Evolutionary conservation across 192 early-diverging fungal genomes (phyloP).

Genomic region (Gorgonomyces haynaldii): DNA sequence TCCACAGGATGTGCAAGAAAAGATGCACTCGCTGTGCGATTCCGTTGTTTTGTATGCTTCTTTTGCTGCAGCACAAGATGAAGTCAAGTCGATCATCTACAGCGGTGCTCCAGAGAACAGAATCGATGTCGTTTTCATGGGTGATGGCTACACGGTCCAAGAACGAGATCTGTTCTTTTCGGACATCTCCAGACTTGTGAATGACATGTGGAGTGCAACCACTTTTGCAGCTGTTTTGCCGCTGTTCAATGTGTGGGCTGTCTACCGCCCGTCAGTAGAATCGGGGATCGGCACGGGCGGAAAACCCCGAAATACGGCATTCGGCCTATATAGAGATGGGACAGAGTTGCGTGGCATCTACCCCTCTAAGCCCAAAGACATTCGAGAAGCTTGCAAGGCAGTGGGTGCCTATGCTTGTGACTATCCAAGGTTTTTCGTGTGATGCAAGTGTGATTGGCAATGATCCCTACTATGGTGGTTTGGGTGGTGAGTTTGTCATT

Average conservation of each 20-base stretch:
- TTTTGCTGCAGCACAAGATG: no score
- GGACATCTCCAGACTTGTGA: conserved; percentile 39
- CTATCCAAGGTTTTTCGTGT: no score
- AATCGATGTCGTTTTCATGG: conserved; percentile 51
- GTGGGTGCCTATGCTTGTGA: conserved; percentile 44
- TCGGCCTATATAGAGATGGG: conserved; percentile 51
- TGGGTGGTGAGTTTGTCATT: conserved; percentile 54
- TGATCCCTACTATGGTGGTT: conserved; percentile 47
- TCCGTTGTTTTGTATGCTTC: no score
- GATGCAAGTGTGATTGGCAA: conserved; percentile 50
- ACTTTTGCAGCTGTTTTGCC: conserved; percentile 44
- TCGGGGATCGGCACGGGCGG: conserved; percentile 42
- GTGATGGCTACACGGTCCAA: conserved; percentile 43
- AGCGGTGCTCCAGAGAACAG: conserved; percentile 40
- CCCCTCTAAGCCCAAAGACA: conserved; percentile 29
- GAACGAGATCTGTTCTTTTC: conserved; percentile 37
- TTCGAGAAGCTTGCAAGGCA: conserved; percentile 34
- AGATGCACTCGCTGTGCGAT: no score
- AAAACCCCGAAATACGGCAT: conserved; percentile 37
- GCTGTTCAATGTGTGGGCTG: conserved; percentile 44
- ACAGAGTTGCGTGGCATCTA: conserved; percentile 54
- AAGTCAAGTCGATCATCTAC: no score
- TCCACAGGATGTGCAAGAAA: no score
- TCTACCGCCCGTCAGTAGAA: conserved; percentile 37
- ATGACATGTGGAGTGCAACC: conserved; percentile 44